These are phyloP conservation scores for Melastoma candidum DNA, from an alignment of 441 rosid genomes.

Conservation along the genomic window DNA sequence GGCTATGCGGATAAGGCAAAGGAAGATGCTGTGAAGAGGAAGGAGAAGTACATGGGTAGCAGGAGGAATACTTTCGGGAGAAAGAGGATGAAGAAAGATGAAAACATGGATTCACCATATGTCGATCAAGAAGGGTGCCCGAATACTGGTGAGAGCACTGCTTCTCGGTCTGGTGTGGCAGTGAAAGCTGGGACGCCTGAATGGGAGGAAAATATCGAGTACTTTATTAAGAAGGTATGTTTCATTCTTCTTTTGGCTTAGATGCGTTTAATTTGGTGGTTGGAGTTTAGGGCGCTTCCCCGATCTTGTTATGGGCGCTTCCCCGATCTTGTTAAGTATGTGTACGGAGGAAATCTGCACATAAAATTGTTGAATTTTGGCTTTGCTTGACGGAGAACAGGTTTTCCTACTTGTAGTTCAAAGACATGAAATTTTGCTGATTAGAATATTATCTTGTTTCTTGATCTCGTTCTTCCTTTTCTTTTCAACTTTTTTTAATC, in stretches of 20 bases:
- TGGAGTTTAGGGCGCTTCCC: too few relatives aligned
- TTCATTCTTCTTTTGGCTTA: background rate
- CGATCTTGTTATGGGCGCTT: too few relatives aligned
- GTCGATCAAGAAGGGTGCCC: conserved; percentile 5
- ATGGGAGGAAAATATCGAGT: conserved; percentile 61
- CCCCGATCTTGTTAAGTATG: too few relatives aligned
- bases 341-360: too few relatives aligned
- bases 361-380: too few relatives aligned
- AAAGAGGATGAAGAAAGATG: conserved; percentile 58
- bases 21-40: conserved; percentile 58
- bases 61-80: conserved; percentile 66
- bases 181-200: conserved; percentile 27
- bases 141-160: conserved; percentile 4
- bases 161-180: conserved; percentile 14
- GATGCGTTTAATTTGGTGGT: background rate
- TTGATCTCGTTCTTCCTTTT: too few relatives aligned
- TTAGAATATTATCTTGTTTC: too few relatives aligned
- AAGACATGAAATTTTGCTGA: too few relatives aligned
- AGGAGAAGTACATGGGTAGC: conserved; percentile 45
- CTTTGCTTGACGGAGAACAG: too few relatives aligned
- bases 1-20: conserved; percentile 16
- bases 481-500: too few relatives aligned
- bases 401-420: too few relatives aligned
- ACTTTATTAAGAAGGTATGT: conserved; percentile 79
- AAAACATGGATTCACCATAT: conserved; percentile 55